Base-by-base conservation (phyloP, 2,329 filamentous ascomycete genomes). In the Leptodontidium sp. region DNA sequence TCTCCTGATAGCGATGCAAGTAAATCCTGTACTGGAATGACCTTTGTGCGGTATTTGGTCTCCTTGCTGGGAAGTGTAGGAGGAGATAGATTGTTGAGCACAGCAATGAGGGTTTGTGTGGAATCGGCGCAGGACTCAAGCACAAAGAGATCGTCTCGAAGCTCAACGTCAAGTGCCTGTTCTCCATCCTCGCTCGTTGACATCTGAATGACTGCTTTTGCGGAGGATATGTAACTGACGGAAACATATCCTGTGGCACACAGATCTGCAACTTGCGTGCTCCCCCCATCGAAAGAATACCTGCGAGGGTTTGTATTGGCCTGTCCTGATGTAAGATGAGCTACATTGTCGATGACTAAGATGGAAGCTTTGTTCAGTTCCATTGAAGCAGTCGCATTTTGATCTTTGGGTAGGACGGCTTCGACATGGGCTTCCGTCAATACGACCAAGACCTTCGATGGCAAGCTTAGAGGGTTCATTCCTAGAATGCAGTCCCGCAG, bases 61-160 rank as follows among this genome's bases (percentile, higher is more conserved):
- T 92, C 90, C 70, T 91, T 93, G 76, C 88, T 95, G 1, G 94
- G 93, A 0, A 94, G 91, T 8, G 89, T 90, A 0, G 96, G 95
- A 4, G 95, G 96, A 47, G 90, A 89, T 4, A 99, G 84, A 0
- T 91, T 94, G 75, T 92, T 93, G 17, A 94, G 82, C 52, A 97
- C 86, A 1, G 87, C 86, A 64, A 97, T 91, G 15, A 99, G 85
- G 0, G 96, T 99, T 78, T 98, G 94, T 0, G 94, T 98, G 1
- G 96, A 99, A 80, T 99, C 96, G 38, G 96, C 96, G 76, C 97
- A 99, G 0, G 94, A 97, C 80, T 99, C 96, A 7, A 99, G 82
- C 43, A 99, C 90, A 64, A 99, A 84, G 1, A 99, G 85, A 72
- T 97, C 91, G 76, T 97, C 94, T 70, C 89, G 89, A 58, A 98